Conservation (phyloP, 768 basidiomycete genomes). For the button mushroom (Agaricus bisporus) region DNA sequence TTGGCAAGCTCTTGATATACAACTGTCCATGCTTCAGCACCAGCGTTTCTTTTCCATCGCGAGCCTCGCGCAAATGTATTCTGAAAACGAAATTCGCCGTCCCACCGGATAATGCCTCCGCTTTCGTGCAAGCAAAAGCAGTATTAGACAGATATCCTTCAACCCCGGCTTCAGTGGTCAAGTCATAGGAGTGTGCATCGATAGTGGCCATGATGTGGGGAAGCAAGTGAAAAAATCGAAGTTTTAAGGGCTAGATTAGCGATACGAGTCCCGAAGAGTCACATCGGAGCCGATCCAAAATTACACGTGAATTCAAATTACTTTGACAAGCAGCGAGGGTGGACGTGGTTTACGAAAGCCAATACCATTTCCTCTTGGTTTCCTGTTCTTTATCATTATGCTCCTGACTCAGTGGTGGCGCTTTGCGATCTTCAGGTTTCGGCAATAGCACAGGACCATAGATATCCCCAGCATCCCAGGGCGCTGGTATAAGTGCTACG, state of each 20-base stretch:
- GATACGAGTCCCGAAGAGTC: background rate
- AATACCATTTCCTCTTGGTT: constrained; percentile 5
- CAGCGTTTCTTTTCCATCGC: constrained; percentile 38
- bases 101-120: constrained; percentile 45
- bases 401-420: background rate
- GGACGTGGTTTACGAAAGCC: background rate
- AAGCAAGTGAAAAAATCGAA: background rate
- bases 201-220: background rate
- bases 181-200: constrained; percentile 15
- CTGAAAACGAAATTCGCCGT: constrained; percentile 53
- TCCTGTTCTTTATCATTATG: constrained; percentile 12
- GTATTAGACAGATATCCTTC: constrained; percentile 40
- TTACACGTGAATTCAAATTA: background rate
- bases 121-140: constrained; percentile 36
- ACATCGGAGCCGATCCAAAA: constrained; percentile 1
- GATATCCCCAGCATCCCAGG: constrained; percentile 56
- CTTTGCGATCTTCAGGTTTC: constrained; percentile 16
- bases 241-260: background rate
- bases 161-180: constrained; percentile 28
- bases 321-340: background rate
- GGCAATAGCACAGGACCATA: constrained; percentile 25
- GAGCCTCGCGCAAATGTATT: constrained; percentile 32
- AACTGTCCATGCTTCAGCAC: constrained; percentile 55
- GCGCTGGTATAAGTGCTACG: constrained; percentile 66
- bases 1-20: constrained; percentile 25